Evolutionary conservation across 345 rosid species (phyloP), one percentile per base, ranked within the genome.

Genomic region (Euphorbia pulcherrima): DNA sequence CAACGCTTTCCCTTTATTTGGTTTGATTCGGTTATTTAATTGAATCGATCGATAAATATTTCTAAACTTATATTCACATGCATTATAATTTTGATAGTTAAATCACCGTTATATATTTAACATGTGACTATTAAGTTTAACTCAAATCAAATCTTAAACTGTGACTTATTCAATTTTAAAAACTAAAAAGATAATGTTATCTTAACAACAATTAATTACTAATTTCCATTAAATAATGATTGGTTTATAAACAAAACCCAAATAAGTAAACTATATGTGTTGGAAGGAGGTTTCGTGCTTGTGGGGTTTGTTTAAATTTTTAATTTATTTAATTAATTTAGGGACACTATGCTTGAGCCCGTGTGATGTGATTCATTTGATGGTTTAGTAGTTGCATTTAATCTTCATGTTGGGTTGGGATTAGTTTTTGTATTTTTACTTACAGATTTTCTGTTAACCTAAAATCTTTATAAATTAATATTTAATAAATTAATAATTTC

Each of bases 331-430:
- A 6, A 14, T 24, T 35, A 23, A 4, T 41, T 41, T 41, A 41
- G 13, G 12, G 12, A 41, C 12, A 41, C 14, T 7, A 41, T 41
- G 7, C 50, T 2, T 12, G 7, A 44, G 16, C 68, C 61, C 69
- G 64, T 71, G 48, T 65, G 73, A 24, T 40, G 18, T 18, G 52
- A 62, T 71, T 63, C 18, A 12, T 7, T 21, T 59, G 26, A 14
- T 64, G 21, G 44, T 16, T 12, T n/a, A 20, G 18, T n/a, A 20
- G 18, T 44, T 52, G 60, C 39, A 46, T 69, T 60, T 33, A 21
- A 8, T 48, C 18, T 14, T 44, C 20, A 65, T 75, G 72, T 69
- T 56, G 64, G 74, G 79, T 51, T 60, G 79, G 74, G 39, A 62
- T 72, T 72, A 63, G 28, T 40, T 70, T 61, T 18, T 33, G 37